Evolutionary conservation across 306 rosid species (phyloP).

Genomic region (Vigna angularis): DNA sequence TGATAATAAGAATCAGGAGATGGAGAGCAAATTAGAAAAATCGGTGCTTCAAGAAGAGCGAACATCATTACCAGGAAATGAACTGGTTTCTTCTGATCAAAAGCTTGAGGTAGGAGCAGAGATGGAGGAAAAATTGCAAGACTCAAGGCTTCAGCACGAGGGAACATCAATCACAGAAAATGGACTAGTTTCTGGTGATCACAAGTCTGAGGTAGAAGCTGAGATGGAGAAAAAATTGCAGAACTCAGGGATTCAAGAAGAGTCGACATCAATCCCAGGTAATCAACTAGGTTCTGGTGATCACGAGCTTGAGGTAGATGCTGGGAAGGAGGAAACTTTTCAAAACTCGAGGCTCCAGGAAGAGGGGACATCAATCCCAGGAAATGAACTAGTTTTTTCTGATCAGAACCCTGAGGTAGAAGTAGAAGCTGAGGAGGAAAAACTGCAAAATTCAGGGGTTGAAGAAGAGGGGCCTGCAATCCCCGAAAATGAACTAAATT

Average conservation of each 20-base stretch:
- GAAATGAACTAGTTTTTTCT: constrained; percentile 45
- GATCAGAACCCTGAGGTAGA: constrained; percentile 42
- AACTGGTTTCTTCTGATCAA: constrained; percentile 44
- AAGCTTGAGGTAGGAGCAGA: constrained; percentile 40
- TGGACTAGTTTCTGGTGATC: constrained; percentile 35
- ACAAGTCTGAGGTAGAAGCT: too few relatives aligned
- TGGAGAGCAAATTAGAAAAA: constrained; percentile 46
- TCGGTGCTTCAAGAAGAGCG: constrained; percentile 31
- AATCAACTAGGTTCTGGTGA: constrained; percentile 23
- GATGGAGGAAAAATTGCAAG: constrained; percentile 45
- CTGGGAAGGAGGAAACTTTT: too few relatives aligned
- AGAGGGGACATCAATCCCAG: not conserved
- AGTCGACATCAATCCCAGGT: too few relatives aligned
- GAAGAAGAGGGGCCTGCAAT: constrained; percentile 42
- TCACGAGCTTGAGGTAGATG: constrained; percentile 7
- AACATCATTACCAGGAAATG: constrained; percentile 38
- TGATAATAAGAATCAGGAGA: constrained; percentile 39
- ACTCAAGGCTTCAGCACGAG: not conserved
- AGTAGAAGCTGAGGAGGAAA: constrained; percentile 40
- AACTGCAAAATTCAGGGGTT: constrained; percentile 38
- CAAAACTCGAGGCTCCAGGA: too few relatives aligned
- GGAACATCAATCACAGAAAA: constrained; percentile 34
- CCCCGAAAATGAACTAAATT: constrained; percentile 45
- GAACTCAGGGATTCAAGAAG: too few relatives aligned
- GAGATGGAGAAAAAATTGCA: too few relatives aligned